phyloP scores from a whole-genome alignment of 352 stramenopile genomes.

The Phytophthora cajani region DNA sequence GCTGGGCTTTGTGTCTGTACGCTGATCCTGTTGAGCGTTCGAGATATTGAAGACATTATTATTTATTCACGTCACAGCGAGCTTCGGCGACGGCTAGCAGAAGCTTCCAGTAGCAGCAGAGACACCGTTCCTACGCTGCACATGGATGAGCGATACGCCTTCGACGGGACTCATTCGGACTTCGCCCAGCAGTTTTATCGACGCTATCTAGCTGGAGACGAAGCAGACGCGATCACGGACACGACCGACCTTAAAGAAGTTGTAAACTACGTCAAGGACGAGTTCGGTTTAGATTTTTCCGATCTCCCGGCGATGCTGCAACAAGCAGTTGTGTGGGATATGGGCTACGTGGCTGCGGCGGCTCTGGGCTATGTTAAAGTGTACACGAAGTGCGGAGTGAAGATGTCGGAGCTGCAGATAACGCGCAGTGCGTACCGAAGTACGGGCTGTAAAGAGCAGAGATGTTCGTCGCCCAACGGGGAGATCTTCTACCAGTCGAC shows the following conservation, averaged over 20 bases:
- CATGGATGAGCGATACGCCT: conserved; percentile 49
- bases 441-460: conserved; percentile 40
- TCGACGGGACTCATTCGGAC: conserved; percentile 57
- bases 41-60: conserved; percentile 9
- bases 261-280: conserved; percentile 21
- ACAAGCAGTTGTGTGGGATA: conserved; percentile 56
- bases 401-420: conserved; percentile 54
- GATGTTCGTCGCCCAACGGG: conserved; percentile 43
- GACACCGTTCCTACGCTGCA: conserved; percentile 23
- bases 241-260: conserved; percentile 27
- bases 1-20: conserved; percentile 4
- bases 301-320: conserved; percentile 48
- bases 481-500: conserved; percentile 43
- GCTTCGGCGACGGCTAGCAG: conserved; percentile 14
- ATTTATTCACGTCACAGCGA: conserved; percentile 26
- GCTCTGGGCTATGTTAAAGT: conserved; percentile 43
- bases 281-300: conserved; percentile 34
- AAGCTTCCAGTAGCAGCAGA: conserved; percentile 4
- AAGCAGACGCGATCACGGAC: conserved; percentile 13
- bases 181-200: conserved; percentile 65
- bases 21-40: not conserved
- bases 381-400: conserved; percentile 45
- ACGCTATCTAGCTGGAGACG: conserved; percentile 45
- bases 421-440: conserved; percentile 28
- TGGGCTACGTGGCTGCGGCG: conserved; percentile 42